Evolutionary conservation across 345 rosid genomes (phyloP), one percentile per base, ranked within the genome.

Genomic region (Eutrema japonicum): DNA sequence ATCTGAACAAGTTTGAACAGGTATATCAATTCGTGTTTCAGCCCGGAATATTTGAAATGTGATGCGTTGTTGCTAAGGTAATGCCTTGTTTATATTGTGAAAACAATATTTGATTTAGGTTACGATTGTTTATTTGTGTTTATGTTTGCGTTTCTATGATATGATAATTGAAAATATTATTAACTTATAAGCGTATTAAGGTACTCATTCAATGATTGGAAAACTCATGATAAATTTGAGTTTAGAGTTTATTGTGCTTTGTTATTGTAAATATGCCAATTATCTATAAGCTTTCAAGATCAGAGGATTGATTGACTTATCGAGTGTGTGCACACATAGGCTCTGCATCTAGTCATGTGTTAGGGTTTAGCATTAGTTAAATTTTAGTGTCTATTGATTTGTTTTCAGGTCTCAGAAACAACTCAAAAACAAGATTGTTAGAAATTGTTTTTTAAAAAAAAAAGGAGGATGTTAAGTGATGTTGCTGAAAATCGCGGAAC

Each of bases 1-100:
- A 62, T 62, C 8, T 43, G 35, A 22, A 29, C 66, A 61, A 42
- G 50, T 29, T 62, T 43, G 5, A 29, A 43, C 66, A 29, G 12
- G 26, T 8, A 55, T 33, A 8, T 55, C 27, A 33, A 8, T 8
- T 55, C 33, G 16, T 10, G 14, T 54, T 50, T 52, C 33, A 27
- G 7, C 26, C 3, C 3, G 38, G 59, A 32, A 32, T 10, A 54
- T 13, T 49, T 54, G 18, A 22, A 12, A 27, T 52, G 14, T 29
- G 57, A 5, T 52, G 35, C n/a, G 2, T 0, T 22, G 26, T 22
- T 10, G 8, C n/a, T 27, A 29, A 52, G 57, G 27, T 52, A 52
- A 11, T 27, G 3, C 14, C 57, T 27, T 26, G 1, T 10, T 10
- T 40, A 22, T 22, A 22, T 22, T 22, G 26, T 22, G 26, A 22